Evolutionary conservation across 2,329 filamentous ascomycete genomes (phyloP).

Genomic region (Fulvia fulva): DNA sequence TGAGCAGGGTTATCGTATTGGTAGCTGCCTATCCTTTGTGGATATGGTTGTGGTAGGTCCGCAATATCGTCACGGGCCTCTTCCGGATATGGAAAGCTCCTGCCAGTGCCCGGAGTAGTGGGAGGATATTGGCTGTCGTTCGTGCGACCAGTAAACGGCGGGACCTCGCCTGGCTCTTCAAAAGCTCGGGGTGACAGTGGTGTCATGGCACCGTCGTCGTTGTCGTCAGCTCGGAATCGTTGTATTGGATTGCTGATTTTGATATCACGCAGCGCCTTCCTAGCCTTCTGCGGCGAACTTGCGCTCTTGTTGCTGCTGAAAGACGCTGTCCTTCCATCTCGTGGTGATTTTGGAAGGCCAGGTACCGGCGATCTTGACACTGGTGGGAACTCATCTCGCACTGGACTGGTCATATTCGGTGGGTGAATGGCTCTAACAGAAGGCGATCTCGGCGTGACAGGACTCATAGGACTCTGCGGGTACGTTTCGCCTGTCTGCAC

Average conservation of each 20-base stretch:
- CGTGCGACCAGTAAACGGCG: conserved; percentile 41
- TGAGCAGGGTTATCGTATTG: conserved; percentile 18
- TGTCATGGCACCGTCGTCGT: conserved; percentile 47
- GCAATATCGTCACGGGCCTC: conserved; percentile 25
- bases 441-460: conserved; percentile 32
- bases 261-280: conserved; percentile 49
- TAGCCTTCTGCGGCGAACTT: conserved; percentile 30
- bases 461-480: conserved; percentile 36
- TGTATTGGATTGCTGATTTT: conserved; percentile 56
- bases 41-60: conserved; percentile 25
- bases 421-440: conserved; percentile 46
- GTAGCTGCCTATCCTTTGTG: conserved; percentile 14
- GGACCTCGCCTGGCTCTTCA: conserved; percentile 50
- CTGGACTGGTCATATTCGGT: conserved; percentile 29
- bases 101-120: conserved; percentile 31
- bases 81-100: conserved; percentile 16
- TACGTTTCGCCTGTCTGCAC: conserved; percentile 25
- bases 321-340: conserved; percentile 35
- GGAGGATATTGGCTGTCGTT: conserved; percentile 28
- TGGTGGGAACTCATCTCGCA: conserved; percentile 22
- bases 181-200: conserved; percentile 56
- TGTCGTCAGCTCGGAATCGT: conserved; percentile 29
- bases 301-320: conserved; percentile 38
- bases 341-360: conserved; percentile 5
- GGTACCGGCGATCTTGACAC: conserved; percentile 14